Evolutionary conservation across 2,329 filamentous ascomycete genomes (phyloP), one percentile per base, ranked within the genome.

Genomic region (Calonectria naviculata): DNA sequence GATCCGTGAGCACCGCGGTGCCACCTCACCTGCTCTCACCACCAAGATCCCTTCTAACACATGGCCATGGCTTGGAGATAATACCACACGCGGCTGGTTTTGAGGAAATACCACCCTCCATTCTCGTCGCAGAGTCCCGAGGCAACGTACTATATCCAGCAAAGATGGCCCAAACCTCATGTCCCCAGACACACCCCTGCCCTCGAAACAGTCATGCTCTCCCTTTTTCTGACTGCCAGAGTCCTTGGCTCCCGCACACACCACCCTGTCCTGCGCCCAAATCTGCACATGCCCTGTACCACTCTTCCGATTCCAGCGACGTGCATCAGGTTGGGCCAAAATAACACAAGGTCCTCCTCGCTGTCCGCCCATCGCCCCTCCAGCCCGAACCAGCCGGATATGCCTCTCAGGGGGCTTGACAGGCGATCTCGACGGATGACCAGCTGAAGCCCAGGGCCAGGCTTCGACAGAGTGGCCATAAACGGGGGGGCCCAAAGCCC

Each of bases 251-350:
- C 64, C 54, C 60, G 63, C 72, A 65, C 67, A 52, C 67, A 72
- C 74, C 68, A 62, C 36, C 44, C 28, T 47, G 56, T 62, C 68
- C 61, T 64, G 68, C 60, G 31, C 67, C 66, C 73, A 67, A 69
- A 73, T 65, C 71, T 65, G 68, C 72, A 68, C 54, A 61, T 71
- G 65, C 77, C 77, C 76, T 78, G 75, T 72, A 67, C 72, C 68
- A 71, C 42, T 63, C 68, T 76, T 76, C 77, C 77, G 60, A 52
- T 74, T 79, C 70, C 47, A 77, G 77, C 77, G 77, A 78, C 75
- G 34, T 78, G 77, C 77, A 78, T 78, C 75, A 62, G 65, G 67
- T 66, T 58, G 71, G 72, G 64, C 65, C 61, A 73, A 60, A 63
- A 65, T 52, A 44, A 58, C 34, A 58, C 61, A 67, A 62, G 67